These are phyloP conservation scores for Melastoma candidum DNA, from an alignment of 441 rosid genomes.

Conservation along the genomic window DNA sequence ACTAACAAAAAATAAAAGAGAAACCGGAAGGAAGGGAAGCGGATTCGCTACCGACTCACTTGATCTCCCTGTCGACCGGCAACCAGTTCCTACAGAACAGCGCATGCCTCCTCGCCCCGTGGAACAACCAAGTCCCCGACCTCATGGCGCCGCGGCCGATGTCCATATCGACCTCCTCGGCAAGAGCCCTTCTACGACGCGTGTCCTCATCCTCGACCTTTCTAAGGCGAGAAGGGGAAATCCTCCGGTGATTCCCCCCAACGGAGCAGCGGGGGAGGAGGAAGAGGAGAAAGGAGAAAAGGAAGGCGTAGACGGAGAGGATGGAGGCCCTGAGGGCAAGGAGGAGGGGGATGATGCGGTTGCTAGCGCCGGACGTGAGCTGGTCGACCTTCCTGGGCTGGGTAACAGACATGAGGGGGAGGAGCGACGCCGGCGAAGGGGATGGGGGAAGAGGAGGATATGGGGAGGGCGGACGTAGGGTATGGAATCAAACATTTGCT, in stretches of 20 bases:
- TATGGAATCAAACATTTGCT: too few relatives aligned
- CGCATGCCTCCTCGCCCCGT: constrained; percentile 51
- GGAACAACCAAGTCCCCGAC: constrained; percentile 44
- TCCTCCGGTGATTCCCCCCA: background rate
- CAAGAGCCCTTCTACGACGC: constrained; percentile 61
- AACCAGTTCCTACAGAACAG: constrained; percentile 83
- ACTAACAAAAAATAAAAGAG: background rate
- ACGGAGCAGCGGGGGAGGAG: constrained; percentile 41
- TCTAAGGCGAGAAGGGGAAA: constrained; percentile 26
- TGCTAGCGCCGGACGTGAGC: constrained; percentile 89
- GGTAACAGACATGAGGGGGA: constrained; percentile 25
- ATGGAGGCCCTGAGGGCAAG: constrained; percentile 36
- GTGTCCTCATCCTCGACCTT: constrained; percentile 86
- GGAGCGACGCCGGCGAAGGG: background rate
- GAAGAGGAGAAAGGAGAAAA: constrained; percentile 42
- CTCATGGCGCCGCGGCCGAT: constrained; percentile 27
- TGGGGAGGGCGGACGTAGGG: too few relatives aligned
- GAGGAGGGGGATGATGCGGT: constrained; percentile 80
- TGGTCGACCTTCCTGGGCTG: constrained; percentile 55
- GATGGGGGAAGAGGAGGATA: too few relatives aligned
- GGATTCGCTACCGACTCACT: constrained; percentile 24
- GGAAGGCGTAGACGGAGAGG: constrained; percentile 35
- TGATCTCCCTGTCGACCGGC: constrained; percentile 50
- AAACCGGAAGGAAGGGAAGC: background rate
- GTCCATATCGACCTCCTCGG: constrained; percentile 55